phyloP scores from a whole-genome alignment of 2,329 filamentous ascomycete genomes.

The Alternaria angustiovoidea region DNA sequence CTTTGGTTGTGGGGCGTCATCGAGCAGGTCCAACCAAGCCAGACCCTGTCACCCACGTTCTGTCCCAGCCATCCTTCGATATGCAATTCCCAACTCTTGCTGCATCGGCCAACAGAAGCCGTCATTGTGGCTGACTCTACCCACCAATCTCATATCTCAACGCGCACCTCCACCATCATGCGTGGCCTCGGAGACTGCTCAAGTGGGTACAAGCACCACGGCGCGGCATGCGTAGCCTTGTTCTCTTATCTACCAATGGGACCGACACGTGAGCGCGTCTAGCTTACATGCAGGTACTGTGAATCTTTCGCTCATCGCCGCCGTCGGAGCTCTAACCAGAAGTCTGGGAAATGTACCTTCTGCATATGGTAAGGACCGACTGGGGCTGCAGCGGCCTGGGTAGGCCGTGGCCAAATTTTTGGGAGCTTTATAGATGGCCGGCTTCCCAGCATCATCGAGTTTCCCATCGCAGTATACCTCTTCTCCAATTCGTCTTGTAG shows the following conservation, averaged over 20 bases:
- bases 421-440: conserved; percentile 10
- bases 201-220: conserved; percentile 24
- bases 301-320: conserved; percentile 30
- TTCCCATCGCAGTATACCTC: conserved; percentile 1
- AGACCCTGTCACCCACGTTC: conserved; percentile 16
- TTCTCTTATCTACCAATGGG: conserved; percentile 41
- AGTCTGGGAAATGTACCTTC: conserved; percentile 36
- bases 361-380: conserved; percentile 40
- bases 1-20: neutral
- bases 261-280: conserved; percentile 38
- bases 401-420: conserved; percentile 16
- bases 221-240: conserved; percentile 31
- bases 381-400: neutral
- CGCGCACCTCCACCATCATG: conserved; percentile 8
- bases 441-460: neutral
- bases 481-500: conserved; percentile 2
- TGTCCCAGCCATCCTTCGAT: neutral
- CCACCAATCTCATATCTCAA: conserved; percentile 1
- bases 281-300: conserved; percentile 41
- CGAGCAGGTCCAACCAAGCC: neutral
- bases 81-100: neutral
- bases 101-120: neutral
- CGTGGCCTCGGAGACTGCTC: conserved; percentile 25
- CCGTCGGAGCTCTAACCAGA: conserved; percentile 16
- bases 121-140: neutral